These are phyloP conservation scores for Ophioceras dolichostomum DNA, from an alignment of 2,329 filamentous ascomycete species.

Conservation along the genomic window DNA sequence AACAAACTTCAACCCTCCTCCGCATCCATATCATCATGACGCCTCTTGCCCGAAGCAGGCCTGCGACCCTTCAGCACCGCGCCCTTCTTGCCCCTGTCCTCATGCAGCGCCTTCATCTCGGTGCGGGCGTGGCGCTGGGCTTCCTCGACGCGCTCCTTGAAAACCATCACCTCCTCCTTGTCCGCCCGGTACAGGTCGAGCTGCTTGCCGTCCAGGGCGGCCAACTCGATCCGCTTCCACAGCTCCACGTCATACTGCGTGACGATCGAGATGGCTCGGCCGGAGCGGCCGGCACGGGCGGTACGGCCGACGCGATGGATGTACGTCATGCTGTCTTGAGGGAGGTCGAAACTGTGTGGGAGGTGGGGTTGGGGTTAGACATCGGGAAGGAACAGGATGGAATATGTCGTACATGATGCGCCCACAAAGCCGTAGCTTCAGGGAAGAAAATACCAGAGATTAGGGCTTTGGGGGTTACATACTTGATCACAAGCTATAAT, in stretches of 20 bases:
- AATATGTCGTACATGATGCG: no score
- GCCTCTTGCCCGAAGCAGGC: constrained; percentile 23
- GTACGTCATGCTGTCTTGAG: constrained; percentile 78
- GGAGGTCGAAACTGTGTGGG: constrained; percentile 82
- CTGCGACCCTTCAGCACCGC: constrained; percentile 32
- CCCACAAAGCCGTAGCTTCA: no score
- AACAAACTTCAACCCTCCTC: constrained; percentile 50
- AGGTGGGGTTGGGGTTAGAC: no score
- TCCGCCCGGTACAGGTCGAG: constrained; percentile 55
- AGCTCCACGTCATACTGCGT: constrained; percentile 83
- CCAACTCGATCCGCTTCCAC: constrained; percentile 69
- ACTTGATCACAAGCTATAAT: constrained; percentile 1
- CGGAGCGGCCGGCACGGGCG: constrained; percentile 74
- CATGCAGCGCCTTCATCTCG: constrained; percentile 71
- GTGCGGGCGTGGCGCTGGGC: constrained; percentile 68
- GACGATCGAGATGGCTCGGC: constrained; percentile 67
- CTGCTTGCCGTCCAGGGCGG: constrained; percentile 56
- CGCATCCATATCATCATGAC: constrained; percentile 55
- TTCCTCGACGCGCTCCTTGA: constrained; percentile 66
- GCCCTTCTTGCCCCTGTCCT: constrained; percentile 50
- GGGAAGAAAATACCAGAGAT: no score
- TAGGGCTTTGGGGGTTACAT: background rate
- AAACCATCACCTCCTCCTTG: constrained; percentile 77
- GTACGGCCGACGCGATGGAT: constrained; percentile 84
- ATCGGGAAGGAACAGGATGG: no score